Conservation (phyloP, 1,284 basidiomycete species). For the Ustilago tritici region DNA sequence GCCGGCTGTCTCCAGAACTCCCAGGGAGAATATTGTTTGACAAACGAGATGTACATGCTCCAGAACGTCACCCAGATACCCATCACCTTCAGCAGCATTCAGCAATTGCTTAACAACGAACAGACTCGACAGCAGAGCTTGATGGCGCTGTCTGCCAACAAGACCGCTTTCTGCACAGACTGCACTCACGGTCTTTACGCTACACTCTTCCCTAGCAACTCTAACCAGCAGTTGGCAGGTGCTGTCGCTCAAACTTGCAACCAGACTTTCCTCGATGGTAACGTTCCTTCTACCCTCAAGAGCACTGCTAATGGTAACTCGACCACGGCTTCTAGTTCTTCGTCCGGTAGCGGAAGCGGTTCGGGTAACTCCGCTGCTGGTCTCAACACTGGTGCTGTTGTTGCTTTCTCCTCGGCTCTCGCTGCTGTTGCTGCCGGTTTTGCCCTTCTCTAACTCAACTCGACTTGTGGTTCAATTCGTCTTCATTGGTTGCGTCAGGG, state of each 20-base stretch:
- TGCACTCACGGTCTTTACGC: constrained; percentile 48
- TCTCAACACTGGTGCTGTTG: constrained; percentile 13
- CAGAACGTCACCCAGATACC: constrained; percentile 33
- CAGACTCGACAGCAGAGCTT: constrained; percentile 19
- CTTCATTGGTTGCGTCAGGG: background rate
- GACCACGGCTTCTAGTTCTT: constrained; percentile 8
- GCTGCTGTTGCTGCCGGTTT: constrained; percentile 40
- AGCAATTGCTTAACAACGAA: constrained; percentile 23
- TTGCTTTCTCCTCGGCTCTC: constrained; percentile 19
- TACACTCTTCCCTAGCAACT: constrained; percentile 29
- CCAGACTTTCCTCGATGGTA: constrained; percentile 30
- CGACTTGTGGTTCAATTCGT: background rate
- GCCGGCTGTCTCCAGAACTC: constrained; percentile 32
- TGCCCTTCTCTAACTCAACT: constrained; percentile 22
- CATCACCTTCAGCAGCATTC: constrained; percentile 22
- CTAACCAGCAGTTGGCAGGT: constrained; percentile 21
- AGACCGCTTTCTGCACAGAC: constrained; percentile 47
- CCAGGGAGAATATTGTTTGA: constrained; percentile 20
- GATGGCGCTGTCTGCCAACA: constrained; percentile 24
- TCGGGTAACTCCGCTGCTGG: constrained; percentile 8
- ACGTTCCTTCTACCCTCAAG: constrained; percentile 35
- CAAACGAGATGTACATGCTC: constrained; percentile 28
- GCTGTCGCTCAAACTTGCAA: constrained; percentile 32
- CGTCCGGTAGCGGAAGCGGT: constrained; percentile 2
- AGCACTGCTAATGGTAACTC: constrained; percentile 38